A percentile compares a stretch with the other conserved stretches of the same genome.
Evolutionary conservation across 2,329 filamentous ascomycete genomes (phyloP).

Genomic region (Pyrenophora tritici-repentis): DNA sequence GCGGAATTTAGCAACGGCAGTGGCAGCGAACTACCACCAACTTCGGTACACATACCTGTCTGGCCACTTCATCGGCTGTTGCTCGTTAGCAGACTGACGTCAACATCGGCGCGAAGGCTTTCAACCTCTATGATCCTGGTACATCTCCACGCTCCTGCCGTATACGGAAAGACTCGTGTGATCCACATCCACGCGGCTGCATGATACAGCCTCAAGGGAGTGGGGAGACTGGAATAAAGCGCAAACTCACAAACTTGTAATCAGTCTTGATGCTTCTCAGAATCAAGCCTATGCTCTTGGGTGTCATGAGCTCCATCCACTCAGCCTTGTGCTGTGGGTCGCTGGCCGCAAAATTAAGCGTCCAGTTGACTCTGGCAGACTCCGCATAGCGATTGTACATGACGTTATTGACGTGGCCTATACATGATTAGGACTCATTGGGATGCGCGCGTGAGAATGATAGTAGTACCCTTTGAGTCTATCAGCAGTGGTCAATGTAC

Average conservation of each 20-base stretch:
- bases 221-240: neutral
- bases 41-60: slow-evolving; percentile 57
- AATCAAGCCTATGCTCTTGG: slow-evolving; percentile 72
- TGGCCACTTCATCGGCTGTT: slow-evolving; percentile 74
- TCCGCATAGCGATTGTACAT: slow-evolving; percentile 85
- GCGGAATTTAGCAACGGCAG: neutral
- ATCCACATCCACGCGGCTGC: neutral
- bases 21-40: neutral
- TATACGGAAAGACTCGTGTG: neutral
- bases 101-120: too few relatives aligned
- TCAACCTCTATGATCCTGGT: too few relatives aligned
- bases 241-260: slow-evolving; percentile 77
- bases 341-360: slow-evolving; percentile 68
- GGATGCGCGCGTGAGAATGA: neutral
- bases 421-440: slow-evolving; percentile 9
- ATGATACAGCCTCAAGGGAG: too few relatives aligned
- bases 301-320: slow-evolving; percentile 73
- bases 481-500: slow-evolving; percentile 7
- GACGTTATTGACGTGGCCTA: slow-evolving; percentile 85
- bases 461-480: slow-evolving; percentile 12
- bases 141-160: neutral
- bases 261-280: slow-evolving; percentile 79
- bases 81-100: slow-evolving; percentile 2
- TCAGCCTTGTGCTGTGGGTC: slow-evolving; percentile 64
- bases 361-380: slow-evolving; percentile 78